Percentiles rank a stretch among this genome's conserved stretches.
Conservation (phyloP, 108 stramenopile species). For the Aurantiochytrium sp. region DNA sequence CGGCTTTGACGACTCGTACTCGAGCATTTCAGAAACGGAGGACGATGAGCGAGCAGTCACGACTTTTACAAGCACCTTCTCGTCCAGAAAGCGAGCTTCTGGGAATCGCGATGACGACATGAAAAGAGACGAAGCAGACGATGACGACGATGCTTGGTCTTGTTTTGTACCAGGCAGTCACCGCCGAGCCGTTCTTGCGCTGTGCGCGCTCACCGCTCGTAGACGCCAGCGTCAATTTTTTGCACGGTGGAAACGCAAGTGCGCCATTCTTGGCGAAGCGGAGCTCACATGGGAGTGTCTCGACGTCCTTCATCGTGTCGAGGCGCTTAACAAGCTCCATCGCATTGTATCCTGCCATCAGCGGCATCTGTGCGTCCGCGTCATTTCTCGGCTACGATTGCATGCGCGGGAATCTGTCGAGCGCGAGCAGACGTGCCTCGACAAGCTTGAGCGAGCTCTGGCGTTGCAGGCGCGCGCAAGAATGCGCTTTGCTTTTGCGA, state of each 20-base stretch:
- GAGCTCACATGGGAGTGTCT: not conserved
- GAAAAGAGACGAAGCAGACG: not conserved
- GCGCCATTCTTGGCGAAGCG: not conserved
- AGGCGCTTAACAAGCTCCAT: not conserved
- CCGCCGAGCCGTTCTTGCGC: not conserved
- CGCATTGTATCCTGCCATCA: not conserved
- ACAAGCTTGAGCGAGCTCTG: not conserved
- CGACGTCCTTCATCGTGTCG: not conserved
- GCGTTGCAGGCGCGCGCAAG: too few species aligned
- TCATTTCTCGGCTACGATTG: not conserved
- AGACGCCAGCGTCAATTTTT: not conserved
- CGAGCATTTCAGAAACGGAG: too few species aligned
- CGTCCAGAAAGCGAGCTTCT: too few species aligned
- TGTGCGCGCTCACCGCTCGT: not conserved
- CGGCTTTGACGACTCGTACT: too few species aligned
- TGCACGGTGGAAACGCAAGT: not conserved
- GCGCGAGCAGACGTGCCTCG: not conserved
- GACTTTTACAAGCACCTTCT: too few species aligned
- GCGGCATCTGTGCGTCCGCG: not conserved
- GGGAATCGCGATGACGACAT: too few species aligned
- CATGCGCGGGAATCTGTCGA: not conserved
- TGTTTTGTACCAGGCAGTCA: not conserved
- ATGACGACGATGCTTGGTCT: too few species aligned
- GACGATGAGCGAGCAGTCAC: too few species aligned
- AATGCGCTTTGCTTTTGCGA: too few species aligned